Conservation (phyloP, 768 basidiomycete genomes). For the Cubamyces lactineus region DNA sequence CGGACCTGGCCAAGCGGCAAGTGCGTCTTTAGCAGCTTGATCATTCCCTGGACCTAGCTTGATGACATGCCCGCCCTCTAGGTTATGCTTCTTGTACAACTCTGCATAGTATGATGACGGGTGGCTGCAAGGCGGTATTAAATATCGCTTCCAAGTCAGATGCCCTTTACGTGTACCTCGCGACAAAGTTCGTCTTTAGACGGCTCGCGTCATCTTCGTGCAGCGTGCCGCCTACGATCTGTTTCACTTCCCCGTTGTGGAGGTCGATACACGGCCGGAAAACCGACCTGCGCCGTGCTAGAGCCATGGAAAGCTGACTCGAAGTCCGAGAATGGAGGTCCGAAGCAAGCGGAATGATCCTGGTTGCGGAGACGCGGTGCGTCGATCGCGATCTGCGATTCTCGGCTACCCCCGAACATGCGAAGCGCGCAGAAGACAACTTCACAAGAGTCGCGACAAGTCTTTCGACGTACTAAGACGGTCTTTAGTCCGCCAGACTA, state of each 20-base stretch:
- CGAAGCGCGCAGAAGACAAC: too few species aligned
- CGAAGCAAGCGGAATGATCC: not conserved
- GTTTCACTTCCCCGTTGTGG: constrained; percentile 94
- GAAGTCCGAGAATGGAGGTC: too few species aligned
- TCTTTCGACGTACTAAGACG: too few species aligned
- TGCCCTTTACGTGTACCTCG: constrained; percentile 59
- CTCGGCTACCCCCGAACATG: not conserved
- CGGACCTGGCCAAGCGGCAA: constrained; percentile 82
- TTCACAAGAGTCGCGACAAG: too few species aligned
- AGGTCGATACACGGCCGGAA: constrained; percentile 98
- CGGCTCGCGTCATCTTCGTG: constrained; percentile 62
- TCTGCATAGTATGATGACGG: constrained; percentile 78
- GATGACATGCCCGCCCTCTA: constrained; percentile 93
- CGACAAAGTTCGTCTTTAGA: constrained; percentile 89
- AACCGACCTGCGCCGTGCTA: constrained; percentile 31
- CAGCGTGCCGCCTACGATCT: constrained; percentile 95
- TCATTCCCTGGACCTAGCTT: constrained; percentile 94
- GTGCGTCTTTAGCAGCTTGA: constrained; percentile 81
- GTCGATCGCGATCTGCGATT: constrained; percentile 11
- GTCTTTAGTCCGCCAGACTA: too few species aligned
- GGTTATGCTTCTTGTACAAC: constrained; percentile 68
- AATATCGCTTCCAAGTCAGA: constrained; percentile 10
- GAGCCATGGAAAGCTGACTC: not conserved
- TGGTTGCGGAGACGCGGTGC: not conserved
- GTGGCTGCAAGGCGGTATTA: constrained; percentile 50